These are phyloP conservation scores for Pleurotus sapidus DNA, from an alignment of 768 basidiomycete species.

Conservation along the genomic window DNA sequence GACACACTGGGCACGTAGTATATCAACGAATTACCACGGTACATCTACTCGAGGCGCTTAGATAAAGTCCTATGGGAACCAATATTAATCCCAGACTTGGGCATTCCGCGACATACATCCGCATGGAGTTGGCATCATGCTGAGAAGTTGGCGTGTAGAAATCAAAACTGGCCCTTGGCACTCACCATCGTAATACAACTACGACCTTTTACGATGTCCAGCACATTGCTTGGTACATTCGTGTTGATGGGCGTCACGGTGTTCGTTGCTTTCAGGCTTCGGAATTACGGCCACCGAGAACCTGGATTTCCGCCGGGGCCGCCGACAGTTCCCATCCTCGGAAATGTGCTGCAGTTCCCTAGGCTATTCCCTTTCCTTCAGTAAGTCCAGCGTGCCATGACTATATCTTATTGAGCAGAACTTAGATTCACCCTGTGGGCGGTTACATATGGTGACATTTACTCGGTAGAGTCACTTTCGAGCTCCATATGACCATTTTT, in stretches of 20 bases:
- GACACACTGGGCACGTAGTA: too few species aligned
- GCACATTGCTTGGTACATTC: too few species aligned
- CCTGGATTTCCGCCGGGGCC: conserved; percentile 20
- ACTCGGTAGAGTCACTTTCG: background rate
- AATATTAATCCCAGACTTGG: too few species aligned
- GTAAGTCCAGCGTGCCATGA: conserved; percentile 9
- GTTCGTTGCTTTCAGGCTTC: background rate
- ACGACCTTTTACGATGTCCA: too few species aligned
- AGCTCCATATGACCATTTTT: background rate
- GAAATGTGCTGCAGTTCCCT: conserved; percentile 20
- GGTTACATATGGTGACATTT: conserved; percentile 13
- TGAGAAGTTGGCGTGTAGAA: too few species aligned
- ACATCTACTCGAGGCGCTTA: too few species aligned
- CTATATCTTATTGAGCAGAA: background rate
- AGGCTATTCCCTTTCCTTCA: background rate
- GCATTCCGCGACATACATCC: too few species aligned
- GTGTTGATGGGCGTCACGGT: background rate
- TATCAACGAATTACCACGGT: too few species aligned
- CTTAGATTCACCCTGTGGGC: conserved; percentile 13
- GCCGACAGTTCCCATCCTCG: conserved; percentile 18
- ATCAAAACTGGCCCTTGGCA: too few species aligned
- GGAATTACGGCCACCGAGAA: conserved; percentile 10
- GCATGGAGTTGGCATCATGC: too few species aligned
- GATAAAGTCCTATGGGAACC: too few species aligned
- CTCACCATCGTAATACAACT: too few species aligned